Conservation (phyloP, 768 basidiomycete genomes). For the Porphyrellus cyaneotinctus region DNA sequence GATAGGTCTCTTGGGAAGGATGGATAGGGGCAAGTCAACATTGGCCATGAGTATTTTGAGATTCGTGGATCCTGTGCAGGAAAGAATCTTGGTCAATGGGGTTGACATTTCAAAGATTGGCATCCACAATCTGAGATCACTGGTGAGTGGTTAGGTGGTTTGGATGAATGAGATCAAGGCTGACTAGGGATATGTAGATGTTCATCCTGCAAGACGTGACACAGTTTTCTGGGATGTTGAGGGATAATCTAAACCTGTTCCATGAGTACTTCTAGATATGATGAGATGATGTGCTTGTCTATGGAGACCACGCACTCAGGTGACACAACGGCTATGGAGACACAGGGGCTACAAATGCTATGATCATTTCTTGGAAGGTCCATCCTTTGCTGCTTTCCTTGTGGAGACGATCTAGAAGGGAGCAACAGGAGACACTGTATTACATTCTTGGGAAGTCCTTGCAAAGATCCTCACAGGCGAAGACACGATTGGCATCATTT, state of each 20-base stretch:
- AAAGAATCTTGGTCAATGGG: slow-evolving; percentile 79
- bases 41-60: slow-evolving; percentile 83
- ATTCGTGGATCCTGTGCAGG: slow-evolving; percentile 76
- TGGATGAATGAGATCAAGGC: neutral
- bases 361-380: slow-evolving; percentile 97
- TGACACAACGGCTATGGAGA: slow-evolving; percentile 80
- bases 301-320: neutral
- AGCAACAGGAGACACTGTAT: slow-evolving; percentile 79
- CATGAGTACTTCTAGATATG: slow-evolving; percentile 27
- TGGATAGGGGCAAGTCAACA: slow-evolving; percentile 79
- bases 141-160: slow-evolving; percentile 41
- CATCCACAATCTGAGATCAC: slow-evolving; percentile 75
- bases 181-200: slow-evolving; percentile 41
- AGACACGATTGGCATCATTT: slow-evolving; percentile 79
- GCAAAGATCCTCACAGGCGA: slow-evolving; percentile 84
- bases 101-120: slow-evolving; percentile 86
- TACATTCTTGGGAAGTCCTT: slow-evolving; percentile 97
- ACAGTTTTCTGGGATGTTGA: slow-evolving; percentile 74
- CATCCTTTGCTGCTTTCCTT: neutral
- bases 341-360: too few species aligned
- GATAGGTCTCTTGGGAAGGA: slow-evolving; percentile 77
- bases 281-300: neutral
- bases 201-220: slow-evolving; percentile 77
- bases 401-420: neutral
- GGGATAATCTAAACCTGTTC: slow-evolving; percentile 75